Evolutionary conservation across 75 land plant species (phyloP).

Genomic region (Ceratopteris richardii): DNA sequence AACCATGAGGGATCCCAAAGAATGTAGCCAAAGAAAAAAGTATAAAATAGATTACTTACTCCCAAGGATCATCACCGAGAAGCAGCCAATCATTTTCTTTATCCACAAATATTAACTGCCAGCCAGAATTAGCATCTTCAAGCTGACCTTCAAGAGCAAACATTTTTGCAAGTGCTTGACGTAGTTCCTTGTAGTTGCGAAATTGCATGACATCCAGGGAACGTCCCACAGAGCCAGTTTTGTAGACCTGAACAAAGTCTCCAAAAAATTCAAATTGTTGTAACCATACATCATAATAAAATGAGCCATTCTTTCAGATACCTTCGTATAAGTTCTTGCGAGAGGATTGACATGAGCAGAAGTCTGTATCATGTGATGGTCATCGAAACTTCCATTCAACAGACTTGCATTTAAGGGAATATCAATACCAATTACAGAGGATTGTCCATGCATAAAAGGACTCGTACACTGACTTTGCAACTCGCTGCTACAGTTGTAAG

Average conservation of each 20-base stretch:
- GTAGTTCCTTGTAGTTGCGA: slow-evolving; percentile 65
- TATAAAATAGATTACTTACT: slow-evolving; percentile 35
- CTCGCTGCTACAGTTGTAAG: background rate
- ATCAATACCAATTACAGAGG: slow-evolving; percentile 8
- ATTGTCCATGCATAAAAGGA: background rate
- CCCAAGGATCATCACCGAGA: slow-evolving; percentile 90
- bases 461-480: background rate
- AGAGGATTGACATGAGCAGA: slow-evolving; percentile 40
- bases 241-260: slow-evolving; percentile 74
- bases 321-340: slow-evolving; percentile 76
- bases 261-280: background rate
- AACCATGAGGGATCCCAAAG: too few species aligned
- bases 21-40: too few species aligned
- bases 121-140: slow-evolving; percentile 94
- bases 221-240: slow-evolving; percentile 65
- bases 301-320: background rate
- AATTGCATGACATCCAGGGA: slow-evolving; percentile 60
- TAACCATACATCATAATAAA: background rate
- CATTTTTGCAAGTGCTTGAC: slow-evolving; percentile 62
- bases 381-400: slow-evolving; percentile 18
- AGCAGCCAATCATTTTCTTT: slow-evolving; percentile 87
- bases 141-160: slow-evolving; percentile 72
- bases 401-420: slow-evolving; percentile 9
- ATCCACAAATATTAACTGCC: slow-evolving; percentile 95
- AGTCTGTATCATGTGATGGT: slow-evolving; percentile 32